phyloP scores from a whole-genome alignment of 129 eudicot genomes.

The Centrapalus pauciflorus region DNA sequence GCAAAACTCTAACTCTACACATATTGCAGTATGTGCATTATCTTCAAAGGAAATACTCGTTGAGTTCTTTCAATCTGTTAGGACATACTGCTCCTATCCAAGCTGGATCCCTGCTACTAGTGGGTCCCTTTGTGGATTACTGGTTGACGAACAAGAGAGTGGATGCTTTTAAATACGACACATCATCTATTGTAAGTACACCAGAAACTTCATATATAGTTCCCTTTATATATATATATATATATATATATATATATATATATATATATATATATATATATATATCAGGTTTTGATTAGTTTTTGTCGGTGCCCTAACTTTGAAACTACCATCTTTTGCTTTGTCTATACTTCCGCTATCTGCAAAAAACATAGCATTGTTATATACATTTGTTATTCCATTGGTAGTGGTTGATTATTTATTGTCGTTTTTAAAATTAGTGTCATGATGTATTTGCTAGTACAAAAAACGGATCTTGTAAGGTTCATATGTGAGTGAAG shows the following conservation, averaged over 20 bases:
- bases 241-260: too few relatives aligned
- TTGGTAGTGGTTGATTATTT: conserved; percentile 3
- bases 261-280: too few relatives aligned
- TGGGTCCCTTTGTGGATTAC: conserved; percentile 71
- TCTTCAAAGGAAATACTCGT: conserved; percentile 72
- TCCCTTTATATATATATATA: not conserved
- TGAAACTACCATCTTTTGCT: not conserved
- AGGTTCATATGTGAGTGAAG: not conserved
- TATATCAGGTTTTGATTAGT: conserved; percentile 2
- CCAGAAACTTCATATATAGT: not conserved
- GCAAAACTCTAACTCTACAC: not conserved
- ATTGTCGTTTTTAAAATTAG: not conserved
- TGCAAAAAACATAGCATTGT: not conserved
- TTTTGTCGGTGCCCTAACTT: not conserved
- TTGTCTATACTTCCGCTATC: not conserved
- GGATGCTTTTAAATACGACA: conserved; percentile 46
- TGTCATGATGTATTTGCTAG: too few relatives aligned
- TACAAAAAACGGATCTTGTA: too few relatives aligned
- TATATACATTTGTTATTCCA: not conserved
- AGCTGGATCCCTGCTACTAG: conserved; percentile 59
- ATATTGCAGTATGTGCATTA: conserved; percentile 60
- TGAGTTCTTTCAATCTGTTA: conserved; percentile 67
- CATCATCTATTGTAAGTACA: conserved; percentile 47
- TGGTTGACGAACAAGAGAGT: conserved; percentile 62
- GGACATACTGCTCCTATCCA: conserved; percentile 81